Conservation (phyloP, 495 filamentous ascomycete genomes). For the Halenospora varia region DNA sequence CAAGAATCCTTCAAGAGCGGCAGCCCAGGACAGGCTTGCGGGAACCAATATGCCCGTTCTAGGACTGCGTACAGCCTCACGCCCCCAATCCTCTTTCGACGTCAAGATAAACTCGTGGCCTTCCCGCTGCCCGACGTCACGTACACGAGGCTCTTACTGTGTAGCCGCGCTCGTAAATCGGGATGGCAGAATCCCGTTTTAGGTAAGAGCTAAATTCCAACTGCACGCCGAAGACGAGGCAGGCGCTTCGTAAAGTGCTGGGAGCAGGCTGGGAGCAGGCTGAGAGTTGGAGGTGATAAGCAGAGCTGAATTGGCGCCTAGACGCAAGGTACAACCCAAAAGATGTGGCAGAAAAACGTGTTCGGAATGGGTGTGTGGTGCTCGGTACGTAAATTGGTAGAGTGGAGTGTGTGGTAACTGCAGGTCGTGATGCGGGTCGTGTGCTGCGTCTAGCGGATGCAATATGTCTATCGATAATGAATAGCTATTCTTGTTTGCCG, state of each 20-base stretch:
- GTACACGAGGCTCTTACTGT: background rate
- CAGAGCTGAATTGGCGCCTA: background rate
- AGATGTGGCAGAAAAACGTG: background rate
- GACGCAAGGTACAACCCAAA: background rate
- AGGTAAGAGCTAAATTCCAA: no score
- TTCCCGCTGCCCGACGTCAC: background rate
- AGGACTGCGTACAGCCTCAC: no score
- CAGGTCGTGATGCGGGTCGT: background rate
- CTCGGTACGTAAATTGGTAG: background rate
- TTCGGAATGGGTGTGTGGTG: background rate
- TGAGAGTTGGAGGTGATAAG: background rate
- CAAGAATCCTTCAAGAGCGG: background rate
- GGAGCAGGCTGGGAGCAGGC: no score
- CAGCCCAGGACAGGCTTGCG: no score
- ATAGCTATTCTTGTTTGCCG: background rate
- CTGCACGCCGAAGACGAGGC: background rate
- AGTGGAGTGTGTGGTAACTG: background rate
- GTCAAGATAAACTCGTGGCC: background rate
- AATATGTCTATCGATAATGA: background rate
- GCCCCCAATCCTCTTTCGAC: background rate
- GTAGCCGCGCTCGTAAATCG: background rate
- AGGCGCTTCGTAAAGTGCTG: background rate
- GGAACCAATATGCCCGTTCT: no score
- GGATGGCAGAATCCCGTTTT: background rate
- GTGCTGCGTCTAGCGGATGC: no score